These are phyloP conservation scores for Coprinopsis sp. DNA, from an alignment of 768 basidiomycete genomes.

Conservation along the genomic window DNA sequence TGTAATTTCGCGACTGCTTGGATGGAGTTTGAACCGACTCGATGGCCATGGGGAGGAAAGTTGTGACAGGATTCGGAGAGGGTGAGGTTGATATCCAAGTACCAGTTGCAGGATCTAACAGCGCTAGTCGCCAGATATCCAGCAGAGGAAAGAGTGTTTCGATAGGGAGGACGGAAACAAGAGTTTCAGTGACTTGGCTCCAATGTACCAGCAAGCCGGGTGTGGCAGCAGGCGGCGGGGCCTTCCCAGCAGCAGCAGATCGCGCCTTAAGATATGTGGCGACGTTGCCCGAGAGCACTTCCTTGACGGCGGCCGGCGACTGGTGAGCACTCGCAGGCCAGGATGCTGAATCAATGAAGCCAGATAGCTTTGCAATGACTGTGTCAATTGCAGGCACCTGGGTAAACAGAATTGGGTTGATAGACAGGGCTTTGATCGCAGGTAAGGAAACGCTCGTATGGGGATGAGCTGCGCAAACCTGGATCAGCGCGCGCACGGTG, in stretches of 20 bases:
- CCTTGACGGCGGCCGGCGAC: conserved; percentile 40
- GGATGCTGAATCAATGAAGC: conserved; percentile 52
- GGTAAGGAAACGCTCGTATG: conserved; percentile 61
- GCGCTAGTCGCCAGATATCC: conserved; percentile 77
- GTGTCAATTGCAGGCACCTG: conserved; percentile 67
- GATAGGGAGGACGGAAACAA: conserved; percentile 43
- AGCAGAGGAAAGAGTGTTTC: conserved; percentile 72
- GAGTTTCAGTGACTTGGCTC: conserved; percentile 39
- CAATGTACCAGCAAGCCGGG: conserved; percentile 41
- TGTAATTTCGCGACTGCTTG: conserved; percentile 46
- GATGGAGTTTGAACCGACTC: conserved; percentile 24
- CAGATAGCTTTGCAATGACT: conserved; percentile 54
- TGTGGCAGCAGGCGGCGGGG: conserved; percentile 26
- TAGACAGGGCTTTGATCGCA: conserved; percentile 54
- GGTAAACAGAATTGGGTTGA: conserved; percentile 71
- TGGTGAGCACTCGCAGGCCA: conserved; percentile 27
- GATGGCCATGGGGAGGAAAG: conserved; percentile 44
- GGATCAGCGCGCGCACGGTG: background rate
- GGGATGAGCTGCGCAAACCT: conserved; percentile 56
- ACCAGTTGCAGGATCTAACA: conserved; percentile 58
- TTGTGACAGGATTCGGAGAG: conserved; percentile 34
- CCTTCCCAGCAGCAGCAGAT: conserved; percentile 31
- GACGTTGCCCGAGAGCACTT: conserved; percentile 43
- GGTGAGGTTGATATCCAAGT: conserved; percentile 36
- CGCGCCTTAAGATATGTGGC: conserved; percentile 63